Conservation (phyloP, 352 stramenopile genomes). For the Thalassiosira ordinaria region DNA sequence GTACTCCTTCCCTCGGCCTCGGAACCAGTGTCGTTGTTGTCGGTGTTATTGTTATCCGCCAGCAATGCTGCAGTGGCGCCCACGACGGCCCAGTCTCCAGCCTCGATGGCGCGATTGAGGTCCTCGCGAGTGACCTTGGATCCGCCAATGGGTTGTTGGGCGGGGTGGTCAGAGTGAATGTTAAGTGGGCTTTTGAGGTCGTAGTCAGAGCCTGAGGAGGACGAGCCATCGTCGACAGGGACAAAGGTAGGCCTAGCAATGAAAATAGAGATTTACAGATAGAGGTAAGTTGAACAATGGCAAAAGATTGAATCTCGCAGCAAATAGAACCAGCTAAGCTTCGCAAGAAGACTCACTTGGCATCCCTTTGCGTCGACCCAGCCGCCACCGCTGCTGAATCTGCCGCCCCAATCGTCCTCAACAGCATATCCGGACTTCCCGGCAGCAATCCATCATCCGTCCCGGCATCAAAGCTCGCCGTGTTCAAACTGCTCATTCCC, state of each 20-base stretch:
- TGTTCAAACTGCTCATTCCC: conserved; percentile 75
- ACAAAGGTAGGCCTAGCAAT: neutral
- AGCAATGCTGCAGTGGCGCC: conserved; percentile 81
- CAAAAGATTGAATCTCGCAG: neutral
- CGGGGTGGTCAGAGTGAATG: neutral
- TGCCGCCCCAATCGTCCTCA: conserved; percentile 55
- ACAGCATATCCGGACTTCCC: conserved; percentile 20
- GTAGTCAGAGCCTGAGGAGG: neutral
- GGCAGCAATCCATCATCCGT: conserved; percentile 37
- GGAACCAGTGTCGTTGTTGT: neutral
- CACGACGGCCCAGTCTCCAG: conserved; percentile 82
- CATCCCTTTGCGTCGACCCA: conserved; percentile 13
- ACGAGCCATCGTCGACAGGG: neutral
- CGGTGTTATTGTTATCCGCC: conserved; percentile 35
- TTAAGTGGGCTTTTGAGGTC: neutral
- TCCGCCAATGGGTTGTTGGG: neutral
- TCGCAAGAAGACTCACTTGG: conserved; percentile 7
- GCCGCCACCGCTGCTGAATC: conserved; percentile 18
- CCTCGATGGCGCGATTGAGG: conserved; percentile 75
- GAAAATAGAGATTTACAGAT: neutral
- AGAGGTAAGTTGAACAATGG: neutral
- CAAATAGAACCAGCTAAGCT: neutral
- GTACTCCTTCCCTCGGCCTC: neutral
- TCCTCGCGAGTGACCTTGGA: conserved; percentile 48
- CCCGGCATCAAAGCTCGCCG: conserved; percentile 56